Conservation (phyloP, 805 yeast genomes). For the Zygoascus biomembranicola region DNA sequence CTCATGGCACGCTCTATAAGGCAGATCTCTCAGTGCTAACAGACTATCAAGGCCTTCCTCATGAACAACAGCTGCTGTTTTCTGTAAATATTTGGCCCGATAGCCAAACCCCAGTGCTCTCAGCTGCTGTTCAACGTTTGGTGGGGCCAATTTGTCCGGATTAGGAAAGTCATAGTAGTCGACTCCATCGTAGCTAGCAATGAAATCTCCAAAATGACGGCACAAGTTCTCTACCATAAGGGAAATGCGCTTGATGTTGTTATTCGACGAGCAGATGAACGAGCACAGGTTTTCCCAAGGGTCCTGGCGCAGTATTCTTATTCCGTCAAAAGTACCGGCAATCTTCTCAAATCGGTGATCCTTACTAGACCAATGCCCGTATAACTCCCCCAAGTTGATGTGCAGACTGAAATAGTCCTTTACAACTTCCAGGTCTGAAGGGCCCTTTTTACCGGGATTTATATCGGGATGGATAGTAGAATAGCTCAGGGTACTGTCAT, state of each 20-base stretch:
- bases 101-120: constrained; percentile 66
- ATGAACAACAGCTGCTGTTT: constrained; percentile 56
- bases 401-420: constrained; percentile 64
- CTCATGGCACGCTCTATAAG: constrained; percentile 47
- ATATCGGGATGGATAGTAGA: constrained; percentile 3
- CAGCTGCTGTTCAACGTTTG: constrained; percentile 37
- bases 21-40: constrained; percentile 33
- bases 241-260: constrained; percentile 87
- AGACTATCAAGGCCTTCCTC: constrained; percentile 22
- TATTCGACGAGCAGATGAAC: constrained; percentile 92
- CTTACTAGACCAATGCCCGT: constrained; percentile 49
- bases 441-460: constrained; percentile 15
- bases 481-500: constrained; percentile 31
- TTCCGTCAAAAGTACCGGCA: constrained; percentile 45
- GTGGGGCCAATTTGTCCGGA: constrained; percentile 41
- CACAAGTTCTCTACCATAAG: constrained; percentile 83
- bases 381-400: constrained; percentile 45
- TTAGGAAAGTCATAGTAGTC: constrained; percentile 68
- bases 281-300: constrained; percentile 94
- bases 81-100: constrained; percentile 78
- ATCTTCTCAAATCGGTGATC: constrained; percentile 43
- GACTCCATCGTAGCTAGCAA: constrained; percentile 46
- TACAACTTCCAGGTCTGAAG: constrained; percentile 38
- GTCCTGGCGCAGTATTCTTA: constrained; percentile 82
- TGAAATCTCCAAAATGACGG: constrained; percentile 53